phyloP scores from a whole-genome alignment of 2,329 filamentous ascomycete genomes.

The Fonsecaea erecta region DNA sequence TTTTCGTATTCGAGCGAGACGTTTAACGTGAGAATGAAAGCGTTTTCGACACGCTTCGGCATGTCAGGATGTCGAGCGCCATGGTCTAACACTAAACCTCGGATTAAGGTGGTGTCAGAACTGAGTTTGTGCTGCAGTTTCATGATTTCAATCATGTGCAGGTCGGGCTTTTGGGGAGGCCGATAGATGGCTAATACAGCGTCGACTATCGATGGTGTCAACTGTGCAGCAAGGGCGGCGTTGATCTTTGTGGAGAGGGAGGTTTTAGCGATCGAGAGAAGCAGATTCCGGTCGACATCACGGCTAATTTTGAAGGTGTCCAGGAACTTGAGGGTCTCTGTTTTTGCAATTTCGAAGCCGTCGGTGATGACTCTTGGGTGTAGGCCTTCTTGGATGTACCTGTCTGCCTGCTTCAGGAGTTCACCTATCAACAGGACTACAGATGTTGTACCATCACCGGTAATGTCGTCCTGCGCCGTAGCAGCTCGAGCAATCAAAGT shows the following conservation, averaged over 20 bases:
- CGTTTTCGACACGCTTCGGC: slow-evolving; percentile 95
- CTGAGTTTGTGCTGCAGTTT: slow-evolving; percentile 99
- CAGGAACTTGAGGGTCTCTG: slow-evolving; percentile 91
- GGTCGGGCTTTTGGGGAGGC: slow-evolving; percentile 85
- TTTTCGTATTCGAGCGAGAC: slow-evolving; percentile 99
- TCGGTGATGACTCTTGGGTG: slow-evolving; percentile 97
- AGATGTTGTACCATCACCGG: slow-evolving; percentile 95
- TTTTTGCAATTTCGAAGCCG: slow-evolving; percentile 96
- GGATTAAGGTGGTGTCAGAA: slow-evolving; percentile 93
- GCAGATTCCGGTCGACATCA: slow-evolving; percentile 89
- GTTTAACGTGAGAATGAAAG: slow-evolving; percentile 91
- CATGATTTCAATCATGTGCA: slow-evolving; percentile 99
- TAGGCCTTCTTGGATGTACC: slow-evolving; percentile 94
- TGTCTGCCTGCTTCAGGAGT: slow-evolving; percentile 94
- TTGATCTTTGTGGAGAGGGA: slow-evolving; percentile 96
- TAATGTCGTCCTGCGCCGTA: slow-evolving; percentile 97
- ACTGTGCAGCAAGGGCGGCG: slow-evolving; percentile 80
- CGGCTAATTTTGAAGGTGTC: slow-evolving; percentile 89
- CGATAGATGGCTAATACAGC: slow-evolving; percentile 94
- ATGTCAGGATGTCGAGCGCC: slow-evolving; percentile 97
- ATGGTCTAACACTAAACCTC: slow-evolving; percentile 90
- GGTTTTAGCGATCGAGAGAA: slow-evolving; percentile 90
- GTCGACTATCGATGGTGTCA: slow-evolving; percentile 95
- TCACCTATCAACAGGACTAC: slow-evolving; percentile 95
- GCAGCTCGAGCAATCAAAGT: slow-evolving; percentile 81